Conservation (phyloP, 177 flowering plant species). For the Vitis hybrid region DNA sequence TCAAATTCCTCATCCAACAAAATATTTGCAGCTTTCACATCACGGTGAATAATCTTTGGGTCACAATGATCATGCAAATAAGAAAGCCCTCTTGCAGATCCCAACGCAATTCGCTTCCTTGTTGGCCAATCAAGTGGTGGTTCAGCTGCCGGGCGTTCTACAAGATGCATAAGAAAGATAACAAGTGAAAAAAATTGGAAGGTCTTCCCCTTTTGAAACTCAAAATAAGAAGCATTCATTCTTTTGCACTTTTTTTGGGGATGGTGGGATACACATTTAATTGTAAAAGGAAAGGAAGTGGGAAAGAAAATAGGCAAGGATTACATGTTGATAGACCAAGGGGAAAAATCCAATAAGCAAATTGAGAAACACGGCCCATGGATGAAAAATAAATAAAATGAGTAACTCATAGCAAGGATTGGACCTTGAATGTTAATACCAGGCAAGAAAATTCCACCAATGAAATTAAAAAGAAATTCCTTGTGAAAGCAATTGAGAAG, state of each 20-base stretch:
- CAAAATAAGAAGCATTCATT: background rate
- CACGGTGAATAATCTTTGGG: conserved; percentile 79
- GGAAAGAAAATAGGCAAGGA: too few relatives aligned
- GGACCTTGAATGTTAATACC: background rate
- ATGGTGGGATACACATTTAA: too few relatives aligned
- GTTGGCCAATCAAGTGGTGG: conserved; percentile 75
- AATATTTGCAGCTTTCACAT: conserved; percentile 77
- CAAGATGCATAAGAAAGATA: conserved; percentile 8
- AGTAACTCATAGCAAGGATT: background rate
- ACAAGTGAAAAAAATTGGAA: background rate
- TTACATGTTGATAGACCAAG: too few relatives aligned
- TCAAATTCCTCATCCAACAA: conserved; percentile 77
- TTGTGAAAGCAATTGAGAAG: background rate
- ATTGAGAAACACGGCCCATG: background rate
- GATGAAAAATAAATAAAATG: background rate
- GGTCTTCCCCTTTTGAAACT: background rate
- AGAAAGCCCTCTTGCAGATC: conserved; percentile 77
- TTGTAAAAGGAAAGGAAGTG: too few relatives aligned
- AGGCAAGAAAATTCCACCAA: background rate
- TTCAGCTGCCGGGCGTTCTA: conserved; percentile 58
- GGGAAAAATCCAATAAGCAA: background rate
- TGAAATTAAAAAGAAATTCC: background rate
- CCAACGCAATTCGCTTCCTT: conserved; percentile 63
- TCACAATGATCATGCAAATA: conserved; percentile 81
- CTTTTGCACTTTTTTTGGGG: too few relatives aligned